A percentile compares a stretch with the other conserved stretches of the same genome.
These are phyloP conservation scores for Posidonia oceanica DNA, from an alignment of 116 monocot genomes.

Conservation along the genomic window DNA sequence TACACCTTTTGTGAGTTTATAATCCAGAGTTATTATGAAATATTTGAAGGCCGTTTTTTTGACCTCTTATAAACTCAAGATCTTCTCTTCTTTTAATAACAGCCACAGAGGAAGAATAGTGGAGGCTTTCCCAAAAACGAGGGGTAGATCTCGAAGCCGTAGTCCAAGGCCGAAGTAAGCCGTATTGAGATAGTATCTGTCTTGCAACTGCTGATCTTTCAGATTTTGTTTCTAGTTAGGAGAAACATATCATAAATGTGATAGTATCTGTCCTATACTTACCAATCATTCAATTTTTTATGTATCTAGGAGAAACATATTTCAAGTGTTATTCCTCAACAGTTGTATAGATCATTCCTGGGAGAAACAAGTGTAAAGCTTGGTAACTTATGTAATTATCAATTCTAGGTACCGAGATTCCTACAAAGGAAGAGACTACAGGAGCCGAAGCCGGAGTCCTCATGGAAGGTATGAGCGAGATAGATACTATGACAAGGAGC, in stretches of 20 bases:
- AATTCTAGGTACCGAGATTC: conserved; percentile 39
- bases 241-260: not conserved
- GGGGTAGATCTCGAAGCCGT: conserved; percentile 72
- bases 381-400: too few species aligned
- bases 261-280: not conserved
- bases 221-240: too few species aligned
- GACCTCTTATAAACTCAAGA: not conserved
- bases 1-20: too few species aligned
- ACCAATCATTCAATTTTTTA: too few species aligned
- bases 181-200: too few species aligned
- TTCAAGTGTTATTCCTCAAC: too few species aligned
- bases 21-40: too few species aligned
- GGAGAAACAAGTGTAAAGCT: too few species aligned
- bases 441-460: conserved; percentile 53
- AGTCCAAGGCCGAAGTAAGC: conserved; percentile 73
- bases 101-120: conserved; percentile 83
- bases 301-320: too few species aligned
- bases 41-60: too few species aligned
- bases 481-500: conserved; percentile 34
- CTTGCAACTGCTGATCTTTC: too few species aligned
- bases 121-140: conserved; percentile 35
- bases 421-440: conserved; percentile 42
- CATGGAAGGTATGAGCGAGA: conserved; percentile 50
- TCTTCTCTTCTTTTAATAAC: conserved; percentile 4
- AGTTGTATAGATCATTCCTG: too few species aligned